Conservation (phyloP, 2,329 filamentous ascomycete species). For the Myrmaecium sp. region DNA sequence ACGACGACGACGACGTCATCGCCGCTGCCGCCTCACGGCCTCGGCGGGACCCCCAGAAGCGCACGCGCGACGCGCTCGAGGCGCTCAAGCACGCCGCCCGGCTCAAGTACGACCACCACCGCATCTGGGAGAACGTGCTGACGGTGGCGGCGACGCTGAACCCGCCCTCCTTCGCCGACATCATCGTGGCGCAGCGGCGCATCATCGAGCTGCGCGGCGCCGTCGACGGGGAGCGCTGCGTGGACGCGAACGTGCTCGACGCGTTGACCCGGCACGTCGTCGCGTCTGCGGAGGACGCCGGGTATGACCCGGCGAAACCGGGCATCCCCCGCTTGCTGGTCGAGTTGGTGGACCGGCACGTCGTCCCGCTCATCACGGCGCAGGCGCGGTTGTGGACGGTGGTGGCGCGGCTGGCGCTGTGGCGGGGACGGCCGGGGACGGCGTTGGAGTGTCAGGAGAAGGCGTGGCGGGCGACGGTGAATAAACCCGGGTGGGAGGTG, state of each 20-base stretch:
- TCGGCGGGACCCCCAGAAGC: slow-evolving; percentile 35
- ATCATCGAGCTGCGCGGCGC: slow-evolving; percentile 56
- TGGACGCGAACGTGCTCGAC: slow-evolving; percentile 59
- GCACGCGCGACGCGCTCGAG: slow-evolving; percentile 57
- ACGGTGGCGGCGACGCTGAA: slow-evolving; percentile 65
- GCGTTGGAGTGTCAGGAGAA: slow-evolving; percentile 78
- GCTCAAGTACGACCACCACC: slow-evolving; percentile 70
- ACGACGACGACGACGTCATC: slow-evolving; percentile 14
- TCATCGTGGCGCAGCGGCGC: slow-evolving; percentile 56
- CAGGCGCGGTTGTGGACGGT: slow-evolving; percentile 63
- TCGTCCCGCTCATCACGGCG: slow-evolving; percentile 72
- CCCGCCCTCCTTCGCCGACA: slow-evolving; percentile 58
- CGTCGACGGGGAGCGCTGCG: slow-evolving; percentile 53
- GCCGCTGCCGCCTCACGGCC: slow-evolving; percentile 8
- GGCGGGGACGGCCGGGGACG: slow-evolving; percentile 50
- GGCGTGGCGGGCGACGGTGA: slow-evolving; percentile 60
- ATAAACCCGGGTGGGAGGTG: slow-evolving; percentile 36
- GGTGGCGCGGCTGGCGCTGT: slow-evolving; percentile 54
- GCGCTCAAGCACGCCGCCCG: slow-evolving; percentile 78
- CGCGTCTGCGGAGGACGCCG: slow-evolving; percentile 21
- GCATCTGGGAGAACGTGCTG: slow-evolving; percentile 94
- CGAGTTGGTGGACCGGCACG: slow-evolving; percentile 53
- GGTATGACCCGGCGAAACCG: slow-evolving; percentile 25
- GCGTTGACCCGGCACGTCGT: slow-evolving; percentile 58
- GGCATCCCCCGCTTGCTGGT: slow-evolving; percentile 46